Base-by-base conservation (phyloP, 2,329 filamentous ascomycete genomes). In the Trichoderma atrobrunneum region DNA sequence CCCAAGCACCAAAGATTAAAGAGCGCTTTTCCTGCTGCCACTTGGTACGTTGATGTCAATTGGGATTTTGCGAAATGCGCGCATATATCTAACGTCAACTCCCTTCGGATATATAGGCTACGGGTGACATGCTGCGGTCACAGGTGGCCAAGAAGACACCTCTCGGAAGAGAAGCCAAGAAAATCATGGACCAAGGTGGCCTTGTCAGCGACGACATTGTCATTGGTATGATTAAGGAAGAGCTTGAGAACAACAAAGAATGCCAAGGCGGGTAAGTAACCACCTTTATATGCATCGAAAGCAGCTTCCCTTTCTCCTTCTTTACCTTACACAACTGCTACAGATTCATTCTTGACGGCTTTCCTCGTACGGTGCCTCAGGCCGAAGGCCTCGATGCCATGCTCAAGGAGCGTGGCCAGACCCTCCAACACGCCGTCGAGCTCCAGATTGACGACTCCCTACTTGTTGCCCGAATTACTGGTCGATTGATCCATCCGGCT, bases 121-220 rank as follows among this genome's bases (percentile, higher is more conserved):
- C 96, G 73, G 96, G 96, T 82, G 96, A 99, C 85, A 99, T 99
- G 96, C 90, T 99, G 80, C 94, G 96, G 80, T 97, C 95, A 77
- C 96, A 99, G 85, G 96, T 99, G 81, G 93, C 95, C 76, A 97
- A 97, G 86, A 98, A 98, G 91, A 99, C 96, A 72, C 85, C 93
- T 73, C 90, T 99, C 76, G 96, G 96, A 78, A 90, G 93, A 81
- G 94, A 98, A 87, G 96, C 96, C 76, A 99, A 99, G 91, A 98
- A 98, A 91, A 99, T 99, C 84, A 99, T 99, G 96, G 96, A 99
- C 81, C 92, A 95, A 82, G 96, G 96, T 78, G 95, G 95, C 77
- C 90, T 99, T 73, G 96, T 99, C 82, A 97, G 94, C 83, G 96
- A 99, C 84, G 95, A 98, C 82, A 99, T 99, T 81, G 95, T 99